phyloP scores from a whole-genome alignment of 1,284 basidiomycete species.

The Trichosporon sp. region DNA sequence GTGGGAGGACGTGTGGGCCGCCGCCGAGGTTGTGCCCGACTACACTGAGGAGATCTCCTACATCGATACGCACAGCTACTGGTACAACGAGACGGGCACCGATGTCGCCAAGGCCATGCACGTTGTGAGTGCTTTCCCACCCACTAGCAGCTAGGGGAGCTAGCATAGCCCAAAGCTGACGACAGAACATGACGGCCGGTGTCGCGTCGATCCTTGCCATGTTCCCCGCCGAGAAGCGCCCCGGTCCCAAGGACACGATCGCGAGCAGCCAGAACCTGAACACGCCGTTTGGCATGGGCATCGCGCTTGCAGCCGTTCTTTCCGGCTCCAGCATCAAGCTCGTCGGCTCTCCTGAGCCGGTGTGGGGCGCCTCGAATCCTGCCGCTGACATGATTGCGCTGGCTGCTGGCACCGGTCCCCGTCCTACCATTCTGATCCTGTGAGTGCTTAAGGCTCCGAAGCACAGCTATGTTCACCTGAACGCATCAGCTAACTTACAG shows the following conservation, averaged over 20 bases:
- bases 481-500: constrained; percentile 24
- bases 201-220: constrained; percentile 52
- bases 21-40: constrained; percentile 32
- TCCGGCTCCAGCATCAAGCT: constrained; percentile 49
- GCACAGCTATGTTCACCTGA: too few relatives aligned
- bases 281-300: constrained; percentile 53
- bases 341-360: constrained; percentile 37
- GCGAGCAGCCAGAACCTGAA: constrained; percentile 46
- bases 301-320: constrained; percentile 51
- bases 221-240: constrained; percentile 57
- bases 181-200: constrained; percentile 55
- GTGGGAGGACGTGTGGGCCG: constrained; percentile 54
- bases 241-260: constrained; percentile 46
- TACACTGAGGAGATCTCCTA: constrained; percentile 18
- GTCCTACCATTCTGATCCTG: constrained; percentile 51
- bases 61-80: constrained; percentile 45
- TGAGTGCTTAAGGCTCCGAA: constrained; percentile 27
- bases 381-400: constrained; percentile 38
- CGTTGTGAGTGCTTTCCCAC: constrained; percentile 35
- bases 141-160: too few relatives aligned
- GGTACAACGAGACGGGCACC: constrained; percentile 35
- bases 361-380: constrained; percentile 30
- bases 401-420: constrained; percentile 31
- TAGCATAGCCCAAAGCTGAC: background rate
- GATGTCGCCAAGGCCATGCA: constrained; percentile 47